Evolutionary conservation across 169 alveolate genomes (phyloP), one percentile per base, ranked within the genome.

Genomic region (Plasmodium cynomolgi): DNA sequence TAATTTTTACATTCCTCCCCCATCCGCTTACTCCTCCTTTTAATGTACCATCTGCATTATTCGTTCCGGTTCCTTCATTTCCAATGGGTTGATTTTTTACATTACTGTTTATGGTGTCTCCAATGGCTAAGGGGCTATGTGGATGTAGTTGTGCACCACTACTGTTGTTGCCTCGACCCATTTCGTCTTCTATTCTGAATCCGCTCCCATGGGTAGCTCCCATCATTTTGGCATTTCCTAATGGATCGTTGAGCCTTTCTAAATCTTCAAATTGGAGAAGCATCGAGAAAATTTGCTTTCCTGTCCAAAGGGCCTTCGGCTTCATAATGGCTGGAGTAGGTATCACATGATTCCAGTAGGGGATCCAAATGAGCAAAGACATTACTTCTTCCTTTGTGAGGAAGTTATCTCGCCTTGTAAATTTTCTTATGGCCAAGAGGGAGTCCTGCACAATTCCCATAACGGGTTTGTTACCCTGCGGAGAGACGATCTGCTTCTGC

Each of bases 361-460:
- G 99, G 41, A 99, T 97, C 99, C 99, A 99, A 98, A 99, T 98
- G 79, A 98, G 97, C 79, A 99, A 93, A 80, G 96, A 92, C 99
- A 98, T 98, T 62, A 98, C 98, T 97, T 97, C 96, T 34, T 98
- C 99, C 95, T 96, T 96, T 68, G 99, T 98, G 84, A 99, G 81
- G 92, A 99, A 99, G 47, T 99, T 98, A 95, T 99, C 99, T 84
- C 99, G 97, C 75, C 98, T 97, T 29, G 99, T 99, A 90, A 99
- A 98, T 90, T 99, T 96, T 92, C 98, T 95, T 68, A 98, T 97
- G 58, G 99, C 99, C 33, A 99, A 96, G 84, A 99, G 96, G 23
- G 99, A 97, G 94, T 99, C 99, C 98, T 99, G 99, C 91, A 99
- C 99, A 73, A 99, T 98, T 90, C 99, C 99, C 99, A 99, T 99